Evolutionary conservation across 1,284 basidiomycete species (phyloP).

Genomic region (Rhodofomes roseus): DNA sequence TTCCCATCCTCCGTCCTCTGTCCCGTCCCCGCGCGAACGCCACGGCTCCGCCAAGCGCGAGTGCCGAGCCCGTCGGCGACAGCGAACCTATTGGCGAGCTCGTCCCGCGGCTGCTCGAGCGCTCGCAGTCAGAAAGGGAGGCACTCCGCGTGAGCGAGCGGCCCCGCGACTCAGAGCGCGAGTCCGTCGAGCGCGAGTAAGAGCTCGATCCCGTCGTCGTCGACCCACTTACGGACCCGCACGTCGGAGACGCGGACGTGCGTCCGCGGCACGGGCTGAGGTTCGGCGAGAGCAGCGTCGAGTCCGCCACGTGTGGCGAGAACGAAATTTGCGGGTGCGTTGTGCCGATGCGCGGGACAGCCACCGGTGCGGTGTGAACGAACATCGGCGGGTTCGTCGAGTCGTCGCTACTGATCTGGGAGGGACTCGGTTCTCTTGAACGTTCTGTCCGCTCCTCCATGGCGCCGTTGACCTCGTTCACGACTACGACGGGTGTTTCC

Average conservation of each 20-base stretch:
- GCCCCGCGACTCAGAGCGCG: constrained; percentile 36
- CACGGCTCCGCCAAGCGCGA: constrained; percentile 33
- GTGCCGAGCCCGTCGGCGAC: constrained; percentile 48
- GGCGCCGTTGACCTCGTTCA: constrained; percentile 31
- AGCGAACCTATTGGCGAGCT: constrained; percentile 55
- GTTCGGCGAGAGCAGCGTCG: constrained; percentile 23
- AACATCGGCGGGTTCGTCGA: constrained; percentile 11
- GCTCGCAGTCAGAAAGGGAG: constrained; percentile 43
- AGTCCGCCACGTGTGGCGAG: constrained; percentile 15
- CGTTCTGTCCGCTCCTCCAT: constrained; percentile 32
- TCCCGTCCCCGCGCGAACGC: constrained; percentile 27
- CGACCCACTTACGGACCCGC: constrained; percentile 25
- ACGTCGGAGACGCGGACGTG: constrained; percentile 11
- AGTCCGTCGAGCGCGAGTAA: constrained; percentile 27
- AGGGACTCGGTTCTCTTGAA: constrained; percentile 22
- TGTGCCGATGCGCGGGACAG: constrained; percentile 18
- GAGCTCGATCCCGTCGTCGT: constrained; percentile 28
- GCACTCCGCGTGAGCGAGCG: constrained; percentile 52
- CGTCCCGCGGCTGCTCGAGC: constrained; percentile 33
- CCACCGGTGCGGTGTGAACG: constrained; percentile 13
- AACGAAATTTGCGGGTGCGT: constrained; percentile 15
- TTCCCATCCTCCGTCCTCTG: constrained; percentile 19
- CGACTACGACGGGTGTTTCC: constrained; percentile 28
- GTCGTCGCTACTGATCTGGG: constrained; percentile 2
- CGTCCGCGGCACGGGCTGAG: constrained; percentile 24